Evolutionary conservation across 352 stramenopile genomes (phyloP).

Genomic region (Phytophthora chlamydospora): DNA sequence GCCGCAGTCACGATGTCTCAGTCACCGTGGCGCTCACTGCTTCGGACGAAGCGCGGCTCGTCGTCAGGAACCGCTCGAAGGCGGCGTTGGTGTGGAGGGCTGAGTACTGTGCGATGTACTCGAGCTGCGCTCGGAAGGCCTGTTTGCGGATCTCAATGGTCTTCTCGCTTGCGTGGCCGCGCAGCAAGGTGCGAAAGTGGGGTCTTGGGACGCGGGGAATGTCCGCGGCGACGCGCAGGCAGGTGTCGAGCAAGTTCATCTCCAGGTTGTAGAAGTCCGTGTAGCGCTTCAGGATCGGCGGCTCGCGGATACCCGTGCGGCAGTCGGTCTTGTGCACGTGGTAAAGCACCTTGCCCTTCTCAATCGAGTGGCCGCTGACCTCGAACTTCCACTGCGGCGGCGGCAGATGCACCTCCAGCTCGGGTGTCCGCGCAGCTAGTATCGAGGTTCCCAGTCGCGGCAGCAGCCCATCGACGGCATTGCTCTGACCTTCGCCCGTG

Average conservation of each 20-base stretch:
- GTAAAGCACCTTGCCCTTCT: slow-evolving; percentile 47
- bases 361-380: slow-evolving; percentile 42
- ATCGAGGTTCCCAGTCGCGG: too few relatives aligned
- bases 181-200: slow-evolving; percentile 39
- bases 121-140: slow-evolving; percentile 45
- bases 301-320: slow-evolving; percentile 24
- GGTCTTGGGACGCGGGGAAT: slow-evolving; percentile 43
- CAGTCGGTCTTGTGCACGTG: slow-evolving; percentile 42
- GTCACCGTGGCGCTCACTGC: slow-evolving; percentile 19
- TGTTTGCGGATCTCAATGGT: slow-evolving; percentile 50
- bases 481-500: too few relatives aligned
- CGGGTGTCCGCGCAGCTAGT: too few relatives aligned
- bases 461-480: too few relatives aligned
- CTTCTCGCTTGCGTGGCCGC: slow-evolving; percentile 42
- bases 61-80: slow-evolving; percentile 53
- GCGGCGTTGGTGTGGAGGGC: slow-evolving; percentile 41
- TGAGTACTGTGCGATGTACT: slow-evolving; percentile 44
- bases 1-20: neutral
- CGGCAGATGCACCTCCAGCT: slow-evolving; percentile 11
- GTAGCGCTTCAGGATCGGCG: slow-evolving; percentile 49
- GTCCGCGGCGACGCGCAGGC: slow-evolving; percentile 19
- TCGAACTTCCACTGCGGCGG: slow-evolving; percentile 35
- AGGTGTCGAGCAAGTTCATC: slow-evolving; percentile 34
- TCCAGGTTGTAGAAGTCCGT: slow-evolving; percentile 55
- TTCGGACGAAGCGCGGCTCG: slow-evolving; percentile 12